Conservation (phyloP, 2,329 filamentous ascomycete species). For the Fusarium sarcochroum region DNA sequence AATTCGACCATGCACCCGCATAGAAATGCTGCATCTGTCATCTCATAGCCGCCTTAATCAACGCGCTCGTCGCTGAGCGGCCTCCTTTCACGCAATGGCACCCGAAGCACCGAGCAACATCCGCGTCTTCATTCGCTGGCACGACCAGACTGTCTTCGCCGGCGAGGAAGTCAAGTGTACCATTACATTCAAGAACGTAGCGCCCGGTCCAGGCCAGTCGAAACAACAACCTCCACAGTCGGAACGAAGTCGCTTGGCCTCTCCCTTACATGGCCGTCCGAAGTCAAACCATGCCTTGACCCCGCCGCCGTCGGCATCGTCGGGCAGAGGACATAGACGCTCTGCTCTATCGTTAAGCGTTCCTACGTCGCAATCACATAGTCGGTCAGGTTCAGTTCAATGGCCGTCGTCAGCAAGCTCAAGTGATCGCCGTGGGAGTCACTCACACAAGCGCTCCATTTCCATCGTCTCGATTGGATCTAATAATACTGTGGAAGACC, state of each 20-base stretch:
- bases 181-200: conserved; percentile 95
- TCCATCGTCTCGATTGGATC: conserved; percentile 86
- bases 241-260: conserved; percentile 56
- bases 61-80: conserved; percentile 52
- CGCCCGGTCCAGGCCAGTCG: conserved; percentile 59
- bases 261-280: conserved; percentile 59
- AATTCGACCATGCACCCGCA: conserved; percentile 39
- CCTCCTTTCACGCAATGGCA: conserved; percentile 59
- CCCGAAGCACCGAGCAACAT: conserved; percentile 76
- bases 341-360: conserved; percentile 76
- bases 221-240: conserved; percentile 45
- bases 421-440: conserved; percentile 57
- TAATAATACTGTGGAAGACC: conserved; percentile 63
- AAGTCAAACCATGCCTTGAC: conserved; percentile 62
- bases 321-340: conserved; percentile 70
- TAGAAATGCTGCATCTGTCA: conserved; percentile 52
- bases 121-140: conserved; percentile 95
- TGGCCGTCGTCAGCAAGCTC: conserved; percentile 57
- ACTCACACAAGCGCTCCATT: conserved; percentile 80
- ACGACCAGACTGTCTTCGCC: conserved; percentile 93
- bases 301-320: conserved; percentile 58
- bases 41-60: conserved; percentile 44
- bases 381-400: conserved; percentile 63
- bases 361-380: conserved; percentile 61
- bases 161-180: conserved; percentile 96